phyloP scores from a whole-genome alignment of 1,139 yeast species.

The Kodamaea sp. region DNA sequence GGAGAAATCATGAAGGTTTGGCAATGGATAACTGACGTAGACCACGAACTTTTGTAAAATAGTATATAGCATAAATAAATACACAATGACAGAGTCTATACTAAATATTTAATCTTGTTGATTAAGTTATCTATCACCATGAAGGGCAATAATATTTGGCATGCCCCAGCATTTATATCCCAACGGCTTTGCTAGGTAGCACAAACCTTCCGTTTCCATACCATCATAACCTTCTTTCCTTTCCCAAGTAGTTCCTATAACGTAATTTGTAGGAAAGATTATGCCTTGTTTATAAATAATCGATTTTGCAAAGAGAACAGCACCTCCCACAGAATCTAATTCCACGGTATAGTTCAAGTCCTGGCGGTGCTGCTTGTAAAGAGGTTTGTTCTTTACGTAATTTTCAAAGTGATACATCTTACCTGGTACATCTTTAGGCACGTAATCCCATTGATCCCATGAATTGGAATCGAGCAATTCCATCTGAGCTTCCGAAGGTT shows the following conservation, averaged over 20 bases:
- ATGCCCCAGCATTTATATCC: constrained; percentile 49
- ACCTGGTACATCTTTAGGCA: constrained; percentile 36
- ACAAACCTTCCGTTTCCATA: constrained; percentile 53
- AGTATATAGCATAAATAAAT: constrained; percentile 3
- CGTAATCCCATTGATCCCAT: constrained; percentile 38
- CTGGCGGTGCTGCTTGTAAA: constrained; percentile 13
- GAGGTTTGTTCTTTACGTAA: constrained; percentile 21
- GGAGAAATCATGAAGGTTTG: constrained; percentile 89
- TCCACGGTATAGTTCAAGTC: constrained; percentile 23
- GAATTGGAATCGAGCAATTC: constrained; percentile 31
- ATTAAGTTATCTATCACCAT: constrained; percentile 15
- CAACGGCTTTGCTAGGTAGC: constrained; percentile 45
- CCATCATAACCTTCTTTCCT: constrained; percentile 54
- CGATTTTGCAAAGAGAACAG: constrained; percentile 44
- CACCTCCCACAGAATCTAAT: constrained; percentile 53
- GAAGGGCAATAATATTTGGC: constrained; percentile 38
- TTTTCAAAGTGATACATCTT: constrained; percentile 35
- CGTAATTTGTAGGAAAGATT: constrained; percentile 45
- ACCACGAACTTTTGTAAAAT: neutral
- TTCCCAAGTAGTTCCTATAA: constrained; percentile 51
- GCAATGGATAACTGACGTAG: constrained; percentile 72
- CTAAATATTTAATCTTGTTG: too few species aligned
- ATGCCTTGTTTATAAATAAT: constrained; percentile 46
- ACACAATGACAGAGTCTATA: too few species aligned
- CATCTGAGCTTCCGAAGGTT: constrained; percentile 35